Conservation (phyloP, 345 rosid species). For the Syzygium grande region DNA sequence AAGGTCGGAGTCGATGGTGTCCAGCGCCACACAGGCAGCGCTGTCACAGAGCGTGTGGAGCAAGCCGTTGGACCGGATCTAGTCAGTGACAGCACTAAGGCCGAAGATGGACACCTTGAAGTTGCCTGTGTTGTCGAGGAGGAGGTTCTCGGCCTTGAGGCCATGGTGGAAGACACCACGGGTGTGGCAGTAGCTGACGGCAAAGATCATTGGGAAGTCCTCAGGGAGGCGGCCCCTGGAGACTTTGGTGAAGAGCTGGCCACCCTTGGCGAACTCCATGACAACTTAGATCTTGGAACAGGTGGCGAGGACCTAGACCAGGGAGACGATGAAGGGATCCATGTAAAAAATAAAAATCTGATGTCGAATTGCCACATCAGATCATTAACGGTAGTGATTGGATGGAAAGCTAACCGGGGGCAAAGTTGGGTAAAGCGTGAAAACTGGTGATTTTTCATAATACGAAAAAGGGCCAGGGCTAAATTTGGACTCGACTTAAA, state of each 20-base stretch:
- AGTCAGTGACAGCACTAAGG: not conserved
- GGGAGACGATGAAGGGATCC: not conserved
- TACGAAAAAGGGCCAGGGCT: not conserved
- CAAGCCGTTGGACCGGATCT: not conserved
- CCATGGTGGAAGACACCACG: not conserved
- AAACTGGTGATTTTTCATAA: not conserved
- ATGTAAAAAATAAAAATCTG: not conserved
- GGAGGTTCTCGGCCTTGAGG: not conserved
- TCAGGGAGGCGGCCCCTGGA: conserved; percentile 4
- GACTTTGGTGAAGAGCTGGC: conserved; percentile 8
- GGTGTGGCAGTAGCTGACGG: not conserved
- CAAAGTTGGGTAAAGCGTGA: not conserved
- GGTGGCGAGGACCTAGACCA: conserved; percentile 6
- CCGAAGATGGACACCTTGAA: conserved; percentile 5
- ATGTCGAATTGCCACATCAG: not conserved
- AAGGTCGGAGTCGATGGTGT: not conserved
- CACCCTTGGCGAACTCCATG: conserved; percentile 13
- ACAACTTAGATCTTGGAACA: conserved; percentile 6
- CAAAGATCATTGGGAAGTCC: conserved; percentile 2
- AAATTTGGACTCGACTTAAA: not conserved
- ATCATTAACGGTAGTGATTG: not conserved
- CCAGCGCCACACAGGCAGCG: conserved; percentile 1
- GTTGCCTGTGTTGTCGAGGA: not conserved
- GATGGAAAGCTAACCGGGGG: not conserved
- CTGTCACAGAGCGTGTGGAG: conserved; percentile 10